Conservation (phyloP, 192 early-diverging fungal genomes). For the Backusella parvicylindrica region DNA sequence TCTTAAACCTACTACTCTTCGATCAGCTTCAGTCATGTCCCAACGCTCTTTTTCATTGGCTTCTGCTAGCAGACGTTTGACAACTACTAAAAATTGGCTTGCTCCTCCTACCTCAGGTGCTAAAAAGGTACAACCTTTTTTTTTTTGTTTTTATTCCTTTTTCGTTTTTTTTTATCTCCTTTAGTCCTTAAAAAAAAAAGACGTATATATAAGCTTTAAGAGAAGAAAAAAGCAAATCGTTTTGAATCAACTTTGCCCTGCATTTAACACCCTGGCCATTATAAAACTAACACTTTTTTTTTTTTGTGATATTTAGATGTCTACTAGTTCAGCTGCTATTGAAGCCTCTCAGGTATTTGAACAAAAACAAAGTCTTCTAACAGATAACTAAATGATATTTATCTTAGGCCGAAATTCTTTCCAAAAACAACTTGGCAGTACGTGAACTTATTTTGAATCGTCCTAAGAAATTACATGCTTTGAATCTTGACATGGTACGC, state of each 20-base stretch:
- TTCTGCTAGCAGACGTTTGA: slow-evolving; percentile 5
- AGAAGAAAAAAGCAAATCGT: not conserved
- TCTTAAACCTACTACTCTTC: not conserved
- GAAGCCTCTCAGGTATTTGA: slow-evolving; percentile 11
- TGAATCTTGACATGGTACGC: slow-evolving; percentile 82
- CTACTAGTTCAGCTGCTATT: not conserved
- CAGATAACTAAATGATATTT: not conserved
- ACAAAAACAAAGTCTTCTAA: not conserved
- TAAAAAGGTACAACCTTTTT: not conserved
- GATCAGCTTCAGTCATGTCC: not conserved
- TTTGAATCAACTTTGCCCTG: not conserved
- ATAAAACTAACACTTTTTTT: not conserved
- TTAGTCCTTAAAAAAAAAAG: not conserved
- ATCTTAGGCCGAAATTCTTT: slow-evolving; percentile 12
- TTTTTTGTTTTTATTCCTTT: not conserved
- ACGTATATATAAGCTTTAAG: not conserved
- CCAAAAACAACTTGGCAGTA: not conserved
- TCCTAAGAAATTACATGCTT: slow-evolving; percentile 80
- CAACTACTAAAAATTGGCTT: slow-evolving; percentile 5
- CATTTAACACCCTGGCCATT: not conserved
- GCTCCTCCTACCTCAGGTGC: not conserved
- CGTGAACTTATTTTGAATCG: slow-evolving; percentile 60
- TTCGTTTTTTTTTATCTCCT: not conserved
- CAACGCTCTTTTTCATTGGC: slow-evolving; percentile 1
- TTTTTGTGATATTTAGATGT: not conserved